Evolutionary conservation across 352 stramenopile genomes (phyloP).

Genomic region (Phytophthora ohioensis): DNA sequence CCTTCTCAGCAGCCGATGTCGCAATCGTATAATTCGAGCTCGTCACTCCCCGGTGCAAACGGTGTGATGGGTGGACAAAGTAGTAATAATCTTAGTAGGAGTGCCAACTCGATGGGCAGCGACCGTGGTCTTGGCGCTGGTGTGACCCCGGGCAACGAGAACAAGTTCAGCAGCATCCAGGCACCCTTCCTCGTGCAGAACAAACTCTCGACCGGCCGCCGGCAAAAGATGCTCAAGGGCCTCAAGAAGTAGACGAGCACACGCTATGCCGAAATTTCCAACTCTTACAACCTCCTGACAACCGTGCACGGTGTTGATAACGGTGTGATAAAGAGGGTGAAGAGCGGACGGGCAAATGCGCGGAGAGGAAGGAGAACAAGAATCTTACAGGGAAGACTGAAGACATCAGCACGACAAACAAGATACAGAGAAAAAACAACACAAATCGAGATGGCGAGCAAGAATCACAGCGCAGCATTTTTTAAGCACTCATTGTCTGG

Average conservation of each 20-base stretch:
- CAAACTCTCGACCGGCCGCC: constrained; percentile 85
- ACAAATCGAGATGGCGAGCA: constrained; percentile 36
- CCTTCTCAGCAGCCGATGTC: constrained; percentile 35
- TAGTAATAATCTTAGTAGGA: constrained; percentile 77
- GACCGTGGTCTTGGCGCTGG: constrained; percentile 46
- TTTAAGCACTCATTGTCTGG: constrained; percentile 32
- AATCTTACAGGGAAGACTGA: constrained; percentile 49
- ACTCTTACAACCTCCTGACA: constrained; percentile 6
- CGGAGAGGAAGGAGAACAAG: constrained; percentile 37
- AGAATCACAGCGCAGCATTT: constrained; percentile 43
- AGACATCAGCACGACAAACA: constrained; percentile 47
- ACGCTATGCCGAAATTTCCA: constrained; percentile 24
- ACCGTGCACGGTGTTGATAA: constrained; percentile 39
- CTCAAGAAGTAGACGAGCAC: constrained; percentile 79
- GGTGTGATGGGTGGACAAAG: constrained; percentile 41
- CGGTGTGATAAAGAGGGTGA: constrained; percentile 16
- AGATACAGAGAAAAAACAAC: constrained; percentile 39
- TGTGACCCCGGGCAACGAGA: constrained; percentile 61
- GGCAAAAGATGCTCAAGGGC: constrained; percentile 91
- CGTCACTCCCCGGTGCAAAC: constrained; percentile 38
- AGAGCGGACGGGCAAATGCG: constrained; percentile 19
- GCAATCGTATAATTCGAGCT: constrained; percentile 53
- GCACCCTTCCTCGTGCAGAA: constrained; percentile 87
- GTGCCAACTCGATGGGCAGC: constrained; percentile 46
- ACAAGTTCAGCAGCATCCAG: constrained; percentile 90